These are phyloP conservation scores for Kodamaea derodonti DNA, from an alignment of 1,139 yeast species.

Conservation along the genomic window DNA sequence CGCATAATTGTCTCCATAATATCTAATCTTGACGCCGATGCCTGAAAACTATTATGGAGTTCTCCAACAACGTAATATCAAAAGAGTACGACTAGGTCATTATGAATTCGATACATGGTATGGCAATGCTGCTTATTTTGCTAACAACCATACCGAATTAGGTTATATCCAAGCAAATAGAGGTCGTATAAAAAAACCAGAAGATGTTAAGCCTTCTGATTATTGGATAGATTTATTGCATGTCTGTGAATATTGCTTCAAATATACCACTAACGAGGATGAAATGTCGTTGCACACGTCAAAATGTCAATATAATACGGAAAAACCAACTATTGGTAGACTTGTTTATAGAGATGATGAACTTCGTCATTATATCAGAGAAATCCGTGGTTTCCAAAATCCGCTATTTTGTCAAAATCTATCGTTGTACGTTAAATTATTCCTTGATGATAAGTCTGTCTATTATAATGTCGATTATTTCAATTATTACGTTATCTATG, in stretches of 20 bases:
- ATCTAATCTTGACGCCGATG: too few species aligned
- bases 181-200: background rate
- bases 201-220: constrained; percentile 3
- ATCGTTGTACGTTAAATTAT: constrained; percentile 80
- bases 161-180: constrained; percentile 26
- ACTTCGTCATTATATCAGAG: constrained; percentile 48
- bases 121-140: constrained; percentile 75
- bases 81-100: constrained; percentile 61
- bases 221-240: constrained; percentile 59
- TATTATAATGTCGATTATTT: constrained; percentile 75
- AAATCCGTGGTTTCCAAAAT: constrained; percentile 61
- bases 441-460: constrained; percentile 87
- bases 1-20: too few species aligned
- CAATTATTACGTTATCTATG: constrained; percentile 74
- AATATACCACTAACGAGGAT: constrained; percentile 52
- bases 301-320: constrained; percentile 39
- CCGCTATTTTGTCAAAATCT: constrained; percentile 75
- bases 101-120: constrained; percentile 77
- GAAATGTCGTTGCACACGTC: constrained; percentile 40
- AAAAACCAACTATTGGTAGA: constrained; percentile 51
- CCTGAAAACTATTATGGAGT: constrained; percentile 49
- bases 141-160: constrained; percentile 27
- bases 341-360: constrained; percentile 62
- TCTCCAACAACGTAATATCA: constrained; percentile 56
- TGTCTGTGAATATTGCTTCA: constrained; percentile 83